These are phyloP conservation scores for Actinomortierella ambigua DNA, from an alignment of 371 early-diverging fungal species.

Conservation along the genomic window DNA sequence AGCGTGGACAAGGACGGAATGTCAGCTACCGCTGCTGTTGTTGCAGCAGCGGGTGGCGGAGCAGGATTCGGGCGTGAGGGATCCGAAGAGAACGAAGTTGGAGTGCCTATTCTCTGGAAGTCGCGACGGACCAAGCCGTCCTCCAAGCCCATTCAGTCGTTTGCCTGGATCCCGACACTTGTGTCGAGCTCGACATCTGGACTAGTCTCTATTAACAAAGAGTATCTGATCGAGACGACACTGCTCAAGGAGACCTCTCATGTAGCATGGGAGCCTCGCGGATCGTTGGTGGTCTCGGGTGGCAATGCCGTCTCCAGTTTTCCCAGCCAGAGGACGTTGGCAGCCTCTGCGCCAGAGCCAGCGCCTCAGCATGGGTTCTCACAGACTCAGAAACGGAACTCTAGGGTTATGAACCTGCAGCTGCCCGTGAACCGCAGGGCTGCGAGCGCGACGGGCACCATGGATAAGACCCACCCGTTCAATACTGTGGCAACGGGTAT, in stretches of 20 bases:
- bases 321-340: conserved; percentile 30
- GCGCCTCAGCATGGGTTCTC: conserved; percentile 33
- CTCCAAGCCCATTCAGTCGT: conserved; percentile 55
- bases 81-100: conserved; percentile 46
- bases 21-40: conserved; percentile 12
- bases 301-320: conserved; percentile 48
- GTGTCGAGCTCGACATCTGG: conserved; percentile 43
- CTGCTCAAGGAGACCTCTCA: conserved; percentile 65
- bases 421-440: conserved; percentile 33
- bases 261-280: conserved; percentile 67
- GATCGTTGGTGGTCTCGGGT: conserved; percentile 59
- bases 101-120: conserved; percentile 69
- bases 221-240: conserved; percentile 61
- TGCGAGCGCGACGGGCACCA: conserved; percentile 2
- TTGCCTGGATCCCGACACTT: conserved; percentile 65
- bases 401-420: conserved; percentile 29
- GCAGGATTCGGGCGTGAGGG: conserved; percentile 19
- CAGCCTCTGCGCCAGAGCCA: conserved; percentile 28
- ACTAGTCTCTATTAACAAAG: conserved; percentile 61
- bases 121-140: conserved; percentile 58
- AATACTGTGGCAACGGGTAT: no score
- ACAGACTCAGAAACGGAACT: conserved; percentile 37
- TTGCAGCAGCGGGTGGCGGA: not conserved
- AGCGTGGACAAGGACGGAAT: conserved; percentile 33
- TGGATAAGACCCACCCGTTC: no score